Evolutionary conservation across 495 filamentous ascomycete species (phyloP).

Genomic region (Hyaloscypha variabilis): DNA sequence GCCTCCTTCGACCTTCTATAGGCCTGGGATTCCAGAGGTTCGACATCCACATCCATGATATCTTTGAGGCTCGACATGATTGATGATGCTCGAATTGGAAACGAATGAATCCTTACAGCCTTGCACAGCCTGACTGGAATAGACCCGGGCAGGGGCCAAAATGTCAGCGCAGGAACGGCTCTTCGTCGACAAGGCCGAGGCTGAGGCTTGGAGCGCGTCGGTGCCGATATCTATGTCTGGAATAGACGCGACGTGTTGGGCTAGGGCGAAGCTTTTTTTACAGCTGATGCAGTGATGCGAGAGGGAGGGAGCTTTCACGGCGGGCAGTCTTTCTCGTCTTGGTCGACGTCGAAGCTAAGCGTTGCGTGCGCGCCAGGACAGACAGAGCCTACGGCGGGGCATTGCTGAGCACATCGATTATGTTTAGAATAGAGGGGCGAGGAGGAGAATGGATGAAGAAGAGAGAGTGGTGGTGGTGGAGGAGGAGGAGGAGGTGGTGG

Average conservation of each 20-base stretch:
- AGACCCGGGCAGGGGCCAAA: constrained; percentile 25
- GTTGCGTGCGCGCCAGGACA: constrained; percentile 26
- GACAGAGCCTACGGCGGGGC: constrained; percentile 31
- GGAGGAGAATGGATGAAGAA: not conserved
- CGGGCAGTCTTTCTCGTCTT: constrained; percentile 9
- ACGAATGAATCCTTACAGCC: constrained; percentile 23
- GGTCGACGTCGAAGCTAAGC: too few species aligned
- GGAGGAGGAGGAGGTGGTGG: not conserved
- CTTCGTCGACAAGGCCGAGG: constrained; percentile 19
- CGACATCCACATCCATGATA: constrained; percentile 38
- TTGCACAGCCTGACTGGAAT: constrained; percentile 32
- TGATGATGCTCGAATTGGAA: constrained; percentile 29
- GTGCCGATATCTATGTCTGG: constrained; percentile 4
- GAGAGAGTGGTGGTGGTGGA: not conserved
- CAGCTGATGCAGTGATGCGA: not conserved
- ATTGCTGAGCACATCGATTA: constrained; percentile 28
- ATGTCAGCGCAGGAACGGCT: constrained; percentile 25
- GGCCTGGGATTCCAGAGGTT: constrained; percentile 32
- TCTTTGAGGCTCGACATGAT: constrained; percentile 34
- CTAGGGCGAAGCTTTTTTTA: constrained; percentile 15
- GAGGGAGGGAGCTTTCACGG: constrained; percentile 20
- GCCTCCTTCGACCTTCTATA: constrained; percentile 33
- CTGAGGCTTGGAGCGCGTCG: too few species aligned
- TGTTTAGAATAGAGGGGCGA: not conserved
- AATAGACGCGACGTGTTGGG: constrained; percentile 6